Evolutionary conservation across 1,139 yeast species (phyloP).

Genomic region (Pichiaceae sp.): DNA sequence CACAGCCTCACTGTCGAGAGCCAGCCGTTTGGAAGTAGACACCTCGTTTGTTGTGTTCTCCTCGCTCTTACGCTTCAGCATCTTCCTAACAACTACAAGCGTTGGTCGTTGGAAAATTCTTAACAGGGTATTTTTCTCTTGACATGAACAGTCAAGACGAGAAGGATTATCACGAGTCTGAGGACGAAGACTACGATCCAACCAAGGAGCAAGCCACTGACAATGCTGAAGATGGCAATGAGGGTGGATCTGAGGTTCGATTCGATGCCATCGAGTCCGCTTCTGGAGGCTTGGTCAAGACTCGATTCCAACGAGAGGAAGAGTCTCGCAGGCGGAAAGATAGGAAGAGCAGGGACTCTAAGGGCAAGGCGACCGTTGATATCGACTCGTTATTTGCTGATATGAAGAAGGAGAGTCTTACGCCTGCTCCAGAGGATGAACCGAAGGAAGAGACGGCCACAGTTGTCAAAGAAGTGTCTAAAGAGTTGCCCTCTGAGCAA

Average conservation of each 20-base stretch:
- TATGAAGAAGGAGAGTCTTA: conserved; percentile 25
- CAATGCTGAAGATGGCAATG: conserved; percentile 3
- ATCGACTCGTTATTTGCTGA: conserved; percentile 48
- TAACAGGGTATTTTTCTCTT: too few relatives aligned
- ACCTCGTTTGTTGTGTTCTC: conserved; percentile 25
- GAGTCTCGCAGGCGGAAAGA: conserved; percentile 28
- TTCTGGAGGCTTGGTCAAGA: conserved; percentile 47
- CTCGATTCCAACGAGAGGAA: conserved; percentile 42
- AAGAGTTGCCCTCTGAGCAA: not conserved
- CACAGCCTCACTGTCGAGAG: conserved; percentile 52
- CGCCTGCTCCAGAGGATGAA: not conserved
- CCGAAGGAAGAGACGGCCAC: not conserved
- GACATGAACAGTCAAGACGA: conserved; percentile 4
- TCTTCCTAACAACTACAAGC: conserved; percentile 7
- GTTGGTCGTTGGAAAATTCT: not conserved
- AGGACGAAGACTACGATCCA: conserved; percentile 23
- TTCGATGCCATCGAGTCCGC: conserved; percentile 39
- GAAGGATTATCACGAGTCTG: conserved; percentile 21
- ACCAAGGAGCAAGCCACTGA: conserved; percentile 4
- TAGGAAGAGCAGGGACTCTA: conserved; percentile 17
- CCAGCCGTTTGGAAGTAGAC: conserved; percentile 47
- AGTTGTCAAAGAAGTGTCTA: not conserved
- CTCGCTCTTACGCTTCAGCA: conserved; percentile 67
- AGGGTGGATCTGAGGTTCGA: conserved; percentile 11
- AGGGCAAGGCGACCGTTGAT: conserved; percentile 25